Evolutionary conservation across 805 yeast species (phyloP), one percentile per base, ranked within the genome.

Genomic region (Myxozyma neotropica): DNA sequence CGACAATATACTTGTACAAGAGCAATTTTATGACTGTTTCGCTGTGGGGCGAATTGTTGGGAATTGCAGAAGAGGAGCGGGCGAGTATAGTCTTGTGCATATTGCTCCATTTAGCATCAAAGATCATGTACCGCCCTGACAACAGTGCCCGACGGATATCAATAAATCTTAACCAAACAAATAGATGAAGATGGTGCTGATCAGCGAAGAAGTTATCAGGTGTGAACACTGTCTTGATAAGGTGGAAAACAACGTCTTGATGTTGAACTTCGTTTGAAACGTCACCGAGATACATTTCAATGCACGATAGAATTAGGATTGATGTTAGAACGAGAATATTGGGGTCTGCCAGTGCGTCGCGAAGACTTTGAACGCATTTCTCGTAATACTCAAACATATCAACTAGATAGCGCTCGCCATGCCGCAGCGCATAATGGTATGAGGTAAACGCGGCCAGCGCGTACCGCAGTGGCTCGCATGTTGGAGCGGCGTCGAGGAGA

Each of bases 351-450:
- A 61, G 35, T 2, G 54, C 65, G 12, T 50, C 12, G 17, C 29
- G 59, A 8, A 61, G 57, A 35, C 29, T 36, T 10, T 13, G 31
- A 17, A 61, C 31, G 19, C 55, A 57, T 39, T 46, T 40, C 26
- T 61, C 65, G 48, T 61, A 61, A 46, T 54, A 58, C 39, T 53
- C 46, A 46, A 61, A 61, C 62, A 61, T 58, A 15, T 78, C 75
- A 29, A 48, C 57, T 3, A 77, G 79, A 64, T 72, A 80, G 57
- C 83, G 72, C 64, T 80, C 84, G 6, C 84, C 84, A 58, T 81
- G 84, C 65, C 84, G 75, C 53, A 78, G 74, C 45, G 79, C 61
- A 57, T 78, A 70, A 62, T 80, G 83, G 15, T 61, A 61, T 10
- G 63, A 35, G 23, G 59, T 40, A 42, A 61, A 61, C 19, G 65